phyloP scores from a whole-genome alignment of 148 eudicot genomes.

The Rheum nobile region DNA sequence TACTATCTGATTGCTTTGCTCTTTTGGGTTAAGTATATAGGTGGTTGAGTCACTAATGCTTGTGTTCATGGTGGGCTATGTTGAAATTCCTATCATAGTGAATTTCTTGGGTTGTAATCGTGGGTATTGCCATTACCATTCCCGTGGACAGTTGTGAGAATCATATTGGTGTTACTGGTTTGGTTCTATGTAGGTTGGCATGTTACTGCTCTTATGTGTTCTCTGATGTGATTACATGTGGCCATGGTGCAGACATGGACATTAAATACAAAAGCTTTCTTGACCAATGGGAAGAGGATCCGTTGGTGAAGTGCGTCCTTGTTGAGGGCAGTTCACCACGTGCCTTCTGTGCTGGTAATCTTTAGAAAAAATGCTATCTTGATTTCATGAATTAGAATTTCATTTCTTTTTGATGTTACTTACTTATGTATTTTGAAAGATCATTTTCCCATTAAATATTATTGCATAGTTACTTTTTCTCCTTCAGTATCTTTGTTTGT shows the following conservation, averaged over 20 bases:
- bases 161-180: background rate
- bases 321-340: slow-evolving; percentile 79
- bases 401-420: background rate
- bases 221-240: background rate
- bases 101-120: background rate
- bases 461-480: background rate
- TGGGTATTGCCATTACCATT: background rate
- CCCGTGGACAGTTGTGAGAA: background rate
- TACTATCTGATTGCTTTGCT: background rate
- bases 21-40: background rate
- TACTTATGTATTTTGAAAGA: background rate
- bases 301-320: slow-evolving; percentile 78
- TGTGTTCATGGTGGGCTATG: background rate
- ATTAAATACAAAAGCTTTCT: slow-evolving; percentile 73
- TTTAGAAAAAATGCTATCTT: background rate
- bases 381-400: background rate
- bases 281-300: slow-evolving; percentile 91
- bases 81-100: background rate
- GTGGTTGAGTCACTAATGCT: background rate
- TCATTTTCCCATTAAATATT: background rate
- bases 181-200: background rate
- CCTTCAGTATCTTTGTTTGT: background rate
- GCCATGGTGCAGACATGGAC: slow-evolving; percentile 74
- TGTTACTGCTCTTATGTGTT: background rate
- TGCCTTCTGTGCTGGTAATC: slow-evolving; percentile 90